Evolutionary conservation across 1,139 yeast species (phyloP), one percentile per base, ranked within the genome.

Genomic region (Nakaseomyces sp.): DNA sequence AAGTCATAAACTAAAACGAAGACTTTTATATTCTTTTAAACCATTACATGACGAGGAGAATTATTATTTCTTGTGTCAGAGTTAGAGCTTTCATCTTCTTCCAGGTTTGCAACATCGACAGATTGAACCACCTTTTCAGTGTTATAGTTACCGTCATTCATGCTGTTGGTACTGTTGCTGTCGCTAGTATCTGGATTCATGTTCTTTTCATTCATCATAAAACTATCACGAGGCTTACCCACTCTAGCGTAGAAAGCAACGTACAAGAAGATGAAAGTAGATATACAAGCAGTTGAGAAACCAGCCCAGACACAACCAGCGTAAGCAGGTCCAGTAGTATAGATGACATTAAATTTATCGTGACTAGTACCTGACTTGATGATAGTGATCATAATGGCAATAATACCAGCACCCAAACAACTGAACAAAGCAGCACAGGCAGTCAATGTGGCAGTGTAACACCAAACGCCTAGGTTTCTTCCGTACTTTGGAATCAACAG

Each of bases 331-430:
- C 60, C 59, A 13, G 46, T 43, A 7, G 41, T 45, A 43, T 50
- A 56, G 0, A 51, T 51, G 15, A 58, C 62, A 32, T 53, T 51
- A 43, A 51, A 58, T 25, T 52, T 47, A 38, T 58, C 62, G 16
- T 52, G 48, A 20, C 52, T 45, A 25, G 59, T 53, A 43, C 61
- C 62, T 4, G 51, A 47, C 32, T 57, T 58, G 40, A 58, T 57
- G 31, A 58, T 49, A 37, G 48, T 46, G 31, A 52, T 45, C 30
- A 55, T 43, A 24, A 55, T 52, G n/a, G 57, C 51, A 19, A 51
- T 43, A 26, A 54, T 48, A 28, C 52, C 50, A 37, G 52, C 53
- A 15, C 53, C 48, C 29, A 54, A 36, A 22, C 55, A 45, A 12
- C 48, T 38, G 28, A 51, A 53, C 20, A 54, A 20, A 18, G 51